Base-by-base conservation (phyloP, 2,329 filamentous ascomycete genomes). In the Zasmidium angulare region DNA sequence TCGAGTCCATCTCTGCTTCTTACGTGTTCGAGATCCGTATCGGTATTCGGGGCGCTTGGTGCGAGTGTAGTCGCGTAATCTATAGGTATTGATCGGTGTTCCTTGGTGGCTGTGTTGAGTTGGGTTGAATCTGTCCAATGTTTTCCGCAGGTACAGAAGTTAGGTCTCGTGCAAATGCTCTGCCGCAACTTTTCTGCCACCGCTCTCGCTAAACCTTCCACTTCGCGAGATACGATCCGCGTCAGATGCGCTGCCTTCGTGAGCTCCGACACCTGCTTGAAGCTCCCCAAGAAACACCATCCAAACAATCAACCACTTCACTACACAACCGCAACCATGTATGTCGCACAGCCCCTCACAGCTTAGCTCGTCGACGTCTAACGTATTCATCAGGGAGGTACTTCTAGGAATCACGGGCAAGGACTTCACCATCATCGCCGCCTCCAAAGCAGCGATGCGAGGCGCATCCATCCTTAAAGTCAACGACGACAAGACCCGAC, bases 391-490 rank as follows among this genome's bases (percentile, higher is more conserved):
- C 60, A 98, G 93, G 95, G 95, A 99, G 87, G 91, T 98, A 76
- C 85, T 99, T 75, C 86, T 99, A 70, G 95, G 95, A 74, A 96
- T 99, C 78, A 97, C 93, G 61, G 96, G 95, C 82, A 96, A 96
- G 84, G 96, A 99, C 86, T 99, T 97, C 78, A 96, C 93, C 81
- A 87, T 99, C 84, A 88, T 99, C 76, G 95, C 92, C 72, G 91
- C 95, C 71, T 98, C 93, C 65, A 98, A 99, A 83, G 95, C 95
- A 75, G 91, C 93, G 72, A 98, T 98, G 93, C 88, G 95, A 81
- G 95, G 95, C 72, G 91, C 92, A 65, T 97, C 93, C 61, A 89
- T 99, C 77, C 88, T 99, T 75, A 99, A 99, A 80, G 86, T 91
- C 59, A 85, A 87, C 68, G 96, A 99, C 78, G 93, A 99, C 85